Evolutionary conservation across 2,329 filamentous ascomycete species (phyloP), one percentile per base, ranked within the genome.

Genomic region (Sporothrix mexicana): DNA sequence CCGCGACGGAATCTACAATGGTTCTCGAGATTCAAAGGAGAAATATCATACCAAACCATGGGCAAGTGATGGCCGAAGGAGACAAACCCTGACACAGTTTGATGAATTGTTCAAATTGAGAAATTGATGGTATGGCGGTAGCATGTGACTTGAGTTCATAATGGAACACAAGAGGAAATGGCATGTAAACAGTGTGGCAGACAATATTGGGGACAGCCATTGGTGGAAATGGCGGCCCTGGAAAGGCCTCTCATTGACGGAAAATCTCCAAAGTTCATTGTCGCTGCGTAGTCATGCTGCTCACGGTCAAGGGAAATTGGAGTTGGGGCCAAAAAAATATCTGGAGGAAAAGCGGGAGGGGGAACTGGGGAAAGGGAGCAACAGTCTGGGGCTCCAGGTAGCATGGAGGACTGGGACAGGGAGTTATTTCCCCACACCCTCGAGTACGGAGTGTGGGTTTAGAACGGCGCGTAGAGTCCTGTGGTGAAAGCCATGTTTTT

Each of bases 241-340:
- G 45, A 49, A 17, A 51, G 45, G 12, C 64, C 6, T 49, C 43
- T 36, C 23, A 67, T 67, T 67, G 64, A 45, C 51, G 64, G 64
- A 67, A 67, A 66, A 66, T 49, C 6, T 23, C 23, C 8, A 51
- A 8, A 9, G 45, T 36, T 7, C 30, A 55, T 15, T 13, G 45
- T 30, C 10, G 43, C 41, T 45, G 41, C 45, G 41, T 47, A 47
- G 61, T n/a, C 41, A 64, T 8, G 41, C n/a, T 23, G 20, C 5
- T 25, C 41, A 3, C 6, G 4, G 59, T 4, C n/a, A 13, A 64
- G 41, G 43, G 30, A 30, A 57, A 25, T 59, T 13, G 36, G n/a
- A 43, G 30, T 41, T 62, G 59, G 59, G 30, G 30, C 30, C 30
- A n/a, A 8, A 23, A 23, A 10, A 10, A 64, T 17, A 30, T 41